Evolutionary conservation across 208 protist species (phyloP).

Genomic region (Trypanosoma grayi): DNA sequence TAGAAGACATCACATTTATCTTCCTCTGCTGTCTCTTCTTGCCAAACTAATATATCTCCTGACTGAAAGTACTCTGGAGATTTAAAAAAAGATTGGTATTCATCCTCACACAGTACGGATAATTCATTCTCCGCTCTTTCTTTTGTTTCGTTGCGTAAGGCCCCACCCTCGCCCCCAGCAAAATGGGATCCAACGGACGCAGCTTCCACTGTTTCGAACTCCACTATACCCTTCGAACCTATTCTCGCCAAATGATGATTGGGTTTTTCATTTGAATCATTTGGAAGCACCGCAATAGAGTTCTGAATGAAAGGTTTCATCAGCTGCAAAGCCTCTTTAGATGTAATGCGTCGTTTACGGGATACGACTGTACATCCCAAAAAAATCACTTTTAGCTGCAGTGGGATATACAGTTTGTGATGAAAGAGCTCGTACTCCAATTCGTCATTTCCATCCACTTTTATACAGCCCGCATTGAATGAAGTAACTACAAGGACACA

Average conservation of each 20-base stretch:
- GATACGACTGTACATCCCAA: conserved; percentile 69
- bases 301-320: conserved; percentile 56
- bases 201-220: not conserved
- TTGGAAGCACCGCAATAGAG: conserved; percentile 47
- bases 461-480: conserved; percentile 34
- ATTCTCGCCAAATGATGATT: conserved; percentile 41
- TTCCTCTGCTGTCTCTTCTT: conserved; percentile 40
- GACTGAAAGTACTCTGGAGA: conserved; percentile 42
- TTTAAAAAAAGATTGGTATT: conserved; percentile 33
- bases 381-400: conserved; percentile 69
- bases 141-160: not conserved
- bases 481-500: conserved; percentile 66
- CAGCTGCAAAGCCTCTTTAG: conserved; percentile 31
- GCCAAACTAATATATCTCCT: conserved; percentile 75
- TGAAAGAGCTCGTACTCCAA: conserved; percentile 70
- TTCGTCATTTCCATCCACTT: conserved; percentile 24
- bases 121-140: conserved; percentile 18
- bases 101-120: conserved; percentile 49
- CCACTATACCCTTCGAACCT: conserved; percentile 6
- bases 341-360: conserved; percentile 29
- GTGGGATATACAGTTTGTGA: conserved; percentile 84
- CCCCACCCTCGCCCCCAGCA: not conserved
- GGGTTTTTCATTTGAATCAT: conserved; percentile 32
- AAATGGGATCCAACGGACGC: not conserved
- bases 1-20: conserved; percentile 74